A percentile compares a stretch with the other conserved stretches of the same genome.
Conservation (phyloP, 2,329 filamentous ascomycete genomes). For the Apiospora koreana region DNA sequence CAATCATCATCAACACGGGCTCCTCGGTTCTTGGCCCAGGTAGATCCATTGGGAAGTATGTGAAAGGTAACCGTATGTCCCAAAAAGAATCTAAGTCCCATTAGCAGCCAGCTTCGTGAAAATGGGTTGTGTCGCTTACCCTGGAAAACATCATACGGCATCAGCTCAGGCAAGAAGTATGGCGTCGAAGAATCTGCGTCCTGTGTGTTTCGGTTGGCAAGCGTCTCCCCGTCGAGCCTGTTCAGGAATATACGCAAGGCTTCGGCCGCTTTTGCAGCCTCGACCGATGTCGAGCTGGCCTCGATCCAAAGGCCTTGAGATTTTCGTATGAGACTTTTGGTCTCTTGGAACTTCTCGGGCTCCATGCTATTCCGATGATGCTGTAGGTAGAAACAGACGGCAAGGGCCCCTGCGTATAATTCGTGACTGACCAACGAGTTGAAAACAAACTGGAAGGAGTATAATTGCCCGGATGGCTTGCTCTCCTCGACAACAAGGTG, state of each 20-base stretch:
- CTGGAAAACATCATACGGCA: background rate
- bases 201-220: background rate
- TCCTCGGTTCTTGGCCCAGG: background rate
- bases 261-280: slow-evolving; percentile 15
- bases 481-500: slow-evolving; percentile 26
- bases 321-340: slow-evolving; percentile 12
- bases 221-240: background rate
- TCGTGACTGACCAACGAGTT: slow-evolving; percentile 11
- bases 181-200: background rate
- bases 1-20: background rate
- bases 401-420: slow-evolving; percentile 14
- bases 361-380: slow-evolving; percentile 11
- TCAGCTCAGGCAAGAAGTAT: background rate
- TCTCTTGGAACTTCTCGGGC: background rate
- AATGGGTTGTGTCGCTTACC: background rate
- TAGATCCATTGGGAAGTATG: background rate
- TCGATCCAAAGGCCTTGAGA: slow-evolving; percentile 15
- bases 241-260: slow-evolving; percentile 11
- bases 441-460: slow-evolving; percentile 7
- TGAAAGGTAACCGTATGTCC: background rate
- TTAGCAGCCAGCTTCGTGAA: background rate
- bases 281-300: slow-evolving; percentile 8
- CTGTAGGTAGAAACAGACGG: slow-evolving; percentile 15
- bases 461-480: slow-evolving; percentile 12
- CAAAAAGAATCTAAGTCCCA: background rate